Evolutionary conservation across 2,329 filamentous ascomycete species (phyloP), one percentile per base, ranked within the genome.

Genomic region (Leptographium lundbergii): DNA sequence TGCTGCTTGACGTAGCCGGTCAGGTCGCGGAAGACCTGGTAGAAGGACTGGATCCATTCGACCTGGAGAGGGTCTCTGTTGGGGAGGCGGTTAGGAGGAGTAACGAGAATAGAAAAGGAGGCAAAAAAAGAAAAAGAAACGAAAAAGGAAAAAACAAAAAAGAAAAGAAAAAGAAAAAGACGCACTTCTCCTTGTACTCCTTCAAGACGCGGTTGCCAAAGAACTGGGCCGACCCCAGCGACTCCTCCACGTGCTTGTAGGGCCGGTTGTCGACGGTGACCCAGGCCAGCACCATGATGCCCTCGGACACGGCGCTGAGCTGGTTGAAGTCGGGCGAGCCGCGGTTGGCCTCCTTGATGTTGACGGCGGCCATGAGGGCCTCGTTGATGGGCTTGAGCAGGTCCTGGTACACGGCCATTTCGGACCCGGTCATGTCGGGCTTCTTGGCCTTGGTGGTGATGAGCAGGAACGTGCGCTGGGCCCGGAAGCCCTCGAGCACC

Each of bases 171-270:
- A 5, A 10, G 29, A 5, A 7, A 1, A 10, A 14, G 4, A 42
- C 71, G 42, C 66, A 77, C 76, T 80, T 82, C 57, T 83, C 91
- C 74, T 95, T 96, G 72, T 88, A 86, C 66, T 95, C 88, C 74
- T 91, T 95, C 65, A 97, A 76, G 45, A 99, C 89, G 66, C 91
- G 85, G 76, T 99, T 97, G 39, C 94, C 94, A 67, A 89, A 96
- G 75, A 95, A 95, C 70, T 97, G 87, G 48, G 91, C 89, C 56
- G 90, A 87, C 34, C 86, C 85, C 24, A 95, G 78, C 61, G 86
- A 86, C 65, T 96, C 91, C 54, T 86, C 86, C 54, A 97, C 87
- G 67, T 91, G 89, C 68, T 94, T 91, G 63, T 82, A 85, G 2
- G 94, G 94, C 69, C 90, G 91, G 63, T 76, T 80, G 57, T 95